Evolutionary conservation across 345 rosid genomes (phyloP), one percentile per base, ranked within the genome.

Genomic region (Camelina hispida): DNA sequence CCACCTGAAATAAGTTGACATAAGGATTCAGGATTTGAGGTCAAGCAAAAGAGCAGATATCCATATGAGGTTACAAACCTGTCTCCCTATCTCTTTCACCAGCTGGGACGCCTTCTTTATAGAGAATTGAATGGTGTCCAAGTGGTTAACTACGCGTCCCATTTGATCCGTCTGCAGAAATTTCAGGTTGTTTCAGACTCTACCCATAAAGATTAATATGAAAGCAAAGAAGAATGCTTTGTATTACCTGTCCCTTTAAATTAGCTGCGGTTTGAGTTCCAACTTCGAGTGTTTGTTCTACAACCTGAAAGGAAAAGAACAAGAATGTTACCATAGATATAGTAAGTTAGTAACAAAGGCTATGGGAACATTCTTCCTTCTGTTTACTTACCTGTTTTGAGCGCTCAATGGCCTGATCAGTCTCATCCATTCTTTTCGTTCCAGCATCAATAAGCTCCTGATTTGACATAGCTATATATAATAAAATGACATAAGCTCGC

Each of bases 31-130:
- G 55, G 63, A 62, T 40, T 15, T 57, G 52, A 1, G 3, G 77
- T 47, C 48, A 16, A 34, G 16, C 16, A 8, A 35, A 34, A 52
- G 32, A 20, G n/a, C 52, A 69, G 28, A 18, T 43, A 60, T 44
- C 16, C 69, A 32, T 10, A 23, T 13, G 70, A 63, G 51, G 72
- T 64, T 66, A 77, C 80, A 47, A 62, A 92, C 99, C 98, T 90
- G 99, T 82, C 99, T 86, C 47, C 99, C 99, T 13, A 95, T 95
- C 84, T 92, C 99, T 91, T 89, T 92, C 83, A 95, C 99, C 4
- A 95, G 85, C 84, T 95, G 96, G 7, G 99, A 92, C 14, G 99
- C 99, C 78, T 95, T 95, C 88, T 95, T 95, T 76, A 95, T 87
- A 7, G 99, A 95, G 82, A 95, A 95, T 52, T 95, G 99, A 78